phyloP scores from a whole-genome alignment of 2,329 filamentous ascomycete genomes.

The Penicillium oxalicum region DNA sequence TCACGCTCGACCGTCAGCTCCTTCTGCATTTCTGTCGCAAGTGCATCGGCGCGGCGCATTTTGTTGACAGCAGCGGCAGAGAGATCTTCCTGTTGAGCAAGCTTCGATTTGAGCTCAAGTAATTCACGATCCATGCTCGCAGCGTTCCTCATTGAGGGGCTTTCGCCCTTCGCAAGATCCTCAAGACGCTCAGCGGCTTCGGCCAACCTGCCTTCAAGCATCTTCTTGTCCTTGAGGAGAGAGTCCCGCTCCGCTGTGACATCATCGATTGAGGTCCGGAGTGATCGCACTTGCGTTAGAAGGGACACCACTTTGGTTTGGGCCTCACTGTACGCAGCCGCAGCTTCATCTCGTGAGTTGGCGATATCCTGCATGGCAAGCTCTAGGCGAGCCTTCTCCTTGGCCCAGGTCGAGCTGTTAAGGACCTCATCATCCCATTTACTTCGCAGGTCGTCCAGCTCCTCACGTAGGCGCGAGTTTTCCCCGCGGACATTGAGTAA shows the following conservation, averaged over 20 bases:
- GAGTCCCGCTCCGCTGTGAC: conserved; percentile 77
- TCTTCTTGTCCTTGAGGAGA: conserved; percentile 81
- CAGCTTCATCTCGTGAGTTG: conserved; percentile 87
- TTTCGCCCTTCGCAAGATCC: conserved; percentile 78
- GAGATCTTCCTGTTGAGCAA: conserved; percentile 91
- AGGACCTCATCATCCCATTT: conserved; percentile 99
- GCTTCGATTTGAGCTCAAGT: conserved; percentile 76
- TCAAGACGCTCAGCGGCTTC: conserved; percentile 87
- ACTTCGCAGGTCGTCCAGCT: conserved; percentile 85
- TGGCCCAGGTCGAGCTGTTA: conserved; percentile 96
- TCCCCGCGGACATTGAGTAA: conserved; percentile 76
- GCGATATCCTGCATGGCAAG: conserved; percentile 82
- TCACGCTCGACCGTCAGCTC: conserved; percentile 85
- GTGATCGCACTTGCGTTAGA: conserved; percentile 77
- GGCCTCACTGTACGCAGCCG: conserved; percentile 87
- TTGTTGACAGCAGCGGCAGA: conserved; percentile 88
- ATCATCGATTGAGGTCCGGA: conserved; percentile 81
- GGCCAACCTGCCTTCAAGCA: conserved; percentile 72
- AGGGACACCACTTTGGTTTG: conserved; percentile 88
- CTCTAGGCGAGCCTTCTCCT: conserved; percentile 90
- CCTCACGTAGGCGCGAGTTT: conserved; percentile 82
- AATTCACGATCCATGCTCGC: conserved; percentile 84
- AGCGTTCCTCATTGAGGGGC: conserved; percentile 80
- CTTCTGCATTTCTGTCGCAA: conserved; percentile 84
- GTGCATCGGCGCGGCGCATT: conserved; percentile 87